Base-by-base conservation (phyloP, 2,329 filamentous ascomycete species). In the Metarhizium rileyi region DNA sequence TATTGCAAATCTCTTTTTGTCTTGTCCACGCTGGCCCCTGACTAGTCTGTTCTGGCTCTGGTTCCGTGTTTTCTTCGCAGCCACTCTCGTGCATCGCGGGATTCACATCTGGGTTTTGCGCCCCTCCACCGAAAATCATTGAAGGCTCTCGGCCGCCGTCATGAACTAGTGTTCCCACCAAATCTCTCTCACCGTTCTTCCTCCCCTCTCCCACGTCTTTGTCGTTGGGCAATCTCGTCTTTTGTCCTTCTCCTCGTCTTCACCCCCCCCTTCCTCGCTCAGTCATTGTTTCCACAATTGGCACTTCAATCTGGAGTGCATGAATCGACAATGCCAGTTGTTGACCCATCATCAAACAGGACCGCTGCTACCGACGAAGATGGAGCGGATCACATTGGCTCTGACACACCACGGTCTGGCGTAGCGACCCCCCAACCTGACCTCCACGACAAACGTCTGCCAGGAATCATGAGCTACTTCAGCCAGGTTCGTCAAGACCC, bases 401-500 rank as follows among this genome's bases (percentile, higher is more conserved):
- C 86, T 67, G 86, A 88, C 60, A 90, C 87, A 48, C 93, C 90
- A 61, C 86, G 90, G 63, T 94, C 90, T 59, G 90, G 90, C 63
- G 81, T 95, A 67, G 87, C 89, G 58, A 98, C 93, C 55, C 93
- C 93, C 59, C 87, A 90, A 63, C 93, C 93, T 58, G 91, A 97
- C 71, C 84, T 86, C 56, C 84, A 87, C 64, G 93, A 98, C 74
- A 96, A 95, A 74, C 86, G 93, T 71, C 77, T 95, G 66, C 93
- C 93, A 59, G 88, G 90, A 67, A 95, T 97, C 74, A 86, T 93
- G 79, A 94, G 86, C 77, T 96, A 93, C 78, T 95, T 97, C 80
- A 86, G 86, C 75, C 93, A 98, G 91, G 93, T 98, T 95, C 84
- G 93, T 96, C 80, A 80, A 77, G 81, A 80, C 75, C 81, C 83